phyloP scores from a whole-genome alignment of 1,284 basidiomycete genomes.

The Puccinia horiana region DNA sequence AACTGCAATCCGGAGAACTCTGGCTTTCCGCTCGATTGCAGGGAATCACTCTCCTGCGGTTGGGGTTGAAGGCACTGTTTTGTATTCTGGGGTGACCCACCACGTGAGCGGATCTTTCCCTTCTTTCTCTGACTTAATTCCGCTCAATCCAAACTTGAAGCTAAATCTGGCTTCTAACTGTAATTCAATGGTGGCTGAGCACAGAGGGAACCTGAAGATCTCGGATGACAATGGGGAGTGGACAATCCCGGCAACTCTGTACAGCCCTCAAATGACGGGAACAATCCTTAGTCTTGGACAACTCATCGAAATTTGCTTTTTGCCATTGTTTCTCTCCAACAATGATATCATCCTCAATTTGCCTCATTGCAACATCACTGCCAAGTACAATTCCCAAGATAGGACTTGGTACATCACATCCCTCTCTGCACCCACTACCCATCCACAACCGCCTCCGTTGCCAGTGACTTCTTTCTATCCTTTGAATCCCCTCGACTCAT shows the following conservation, averaged over 20 bases:
- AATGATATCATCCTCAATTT: background rate
- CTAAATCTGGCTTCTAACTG: background rate
- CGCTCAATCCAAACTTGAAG: background rate
- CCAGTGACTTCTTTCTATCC: background rate
- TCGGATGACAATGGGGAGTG: background rate
- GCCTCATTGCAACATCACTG: background rate
- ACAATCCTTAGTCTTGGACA: background rate
- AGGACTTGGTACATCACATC: background rate
- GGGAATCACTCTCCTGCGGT: background rate
- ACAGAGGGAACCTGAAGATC: background rate
- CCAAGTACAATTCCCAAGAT: background rate
- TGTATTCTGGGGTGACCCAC: slow-evolving; percentile 27
- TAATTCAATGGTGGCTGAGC: background rate
- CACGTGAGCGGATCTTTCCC: slow-evolving; percentile 8
- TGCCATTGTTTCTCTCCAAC: background rate
- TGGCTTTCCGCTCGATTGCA: background rate
- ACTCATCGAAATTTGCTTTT: background rate
- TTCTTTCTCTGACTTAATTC: background rate
- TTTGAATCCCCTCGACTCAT: no score
- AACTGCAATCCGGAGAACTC: background rate
- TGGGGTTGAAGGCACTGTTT: background rate
- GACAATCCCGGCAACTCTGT: background rate
- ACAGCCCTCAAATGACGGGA: slow-evolving; percentile 3
- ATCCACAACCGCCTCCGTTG: no score
- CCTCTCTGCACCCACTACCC: no score